These are phyloP conservation scores for Cutaneotrichosporon spelunceum DNA, from an alignment of 1,284 basidiomycete species.

Conservation along the genomic window DNA sequence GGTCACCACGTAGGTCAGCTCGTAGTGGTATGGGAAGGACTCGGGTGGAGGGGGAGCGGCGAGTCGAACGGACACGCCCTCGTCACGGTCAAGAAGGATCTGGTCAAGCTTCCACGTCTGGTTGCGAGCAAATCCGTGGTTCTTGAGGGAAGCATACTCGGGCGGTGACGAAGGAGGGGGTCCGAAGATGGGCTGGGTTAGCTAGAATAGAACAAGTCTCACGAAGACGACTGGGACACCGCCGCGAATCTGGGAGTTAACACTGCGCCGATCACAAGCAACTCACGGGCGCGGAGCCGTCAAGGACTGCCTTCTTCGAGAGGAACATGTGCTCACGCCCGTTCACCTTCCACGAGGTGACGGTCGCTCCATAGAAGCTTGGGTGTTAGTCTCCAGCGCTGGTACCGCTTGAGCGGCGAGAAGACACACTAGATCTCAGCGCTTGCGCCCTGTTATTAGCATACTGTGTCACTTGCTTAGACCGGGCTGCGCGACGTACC, in stretches of 20 bases:
- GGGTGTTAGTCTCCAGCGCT: background rate
- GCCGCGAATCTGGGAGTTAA: slow-evolving; percentile 59
- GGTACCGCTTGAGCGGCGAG: no score
- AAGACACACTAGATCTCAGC: slow-evolving; percentile 58
- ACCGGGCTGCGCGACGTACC: slow-evolving; percentile 27
- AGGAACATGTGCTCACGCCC: slow-evolving; percentile 69
- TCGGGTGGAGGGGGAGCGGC: slow-evolving; percentile 61
- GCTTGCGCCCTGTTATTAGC: slow-evolving; percentile 61
- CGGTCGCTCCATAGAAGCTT: slow-evolving; percentile 71
- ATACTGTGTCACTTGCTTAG: background rate
- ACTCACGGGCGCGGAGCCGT: slow-evolving; percentile 63
- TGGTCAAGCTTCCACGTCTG: slow-evolving; percentile 65
- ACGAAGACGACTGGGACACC: slow-evolving; percentile 75
- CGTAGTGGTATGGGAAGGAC: slow-evolving; percentile 63
- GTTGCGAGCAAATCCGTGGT: slow-evolving; percentile 82
- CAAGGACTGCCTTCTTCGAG: slow-evolving; percentile 72
- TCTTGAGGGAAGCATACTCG: slow-evolving; percentile 64
- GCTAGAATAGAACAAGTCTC: background rate
- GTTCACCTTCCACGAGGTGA: slow-evolving; percentile 52
- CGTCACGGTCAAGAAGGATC: slow-evolving; percentile 65
- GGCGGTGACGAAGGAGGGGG: slow-evolving; percentile 56
- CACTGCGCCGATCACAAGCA: background rate
- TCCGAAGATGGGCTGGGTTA: slow-evolving; percentile 68
- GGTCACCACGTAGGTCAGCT: slow-evolving; percentile 72
- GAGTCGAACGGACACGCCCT: slow-evolving; percentile 68